Evolutionary conservation across 768 basidiomycete species (phyloP), one percentile per base, ranked within the genome.

Genomic region (Macrolepiota fuliginosa): DNA sequence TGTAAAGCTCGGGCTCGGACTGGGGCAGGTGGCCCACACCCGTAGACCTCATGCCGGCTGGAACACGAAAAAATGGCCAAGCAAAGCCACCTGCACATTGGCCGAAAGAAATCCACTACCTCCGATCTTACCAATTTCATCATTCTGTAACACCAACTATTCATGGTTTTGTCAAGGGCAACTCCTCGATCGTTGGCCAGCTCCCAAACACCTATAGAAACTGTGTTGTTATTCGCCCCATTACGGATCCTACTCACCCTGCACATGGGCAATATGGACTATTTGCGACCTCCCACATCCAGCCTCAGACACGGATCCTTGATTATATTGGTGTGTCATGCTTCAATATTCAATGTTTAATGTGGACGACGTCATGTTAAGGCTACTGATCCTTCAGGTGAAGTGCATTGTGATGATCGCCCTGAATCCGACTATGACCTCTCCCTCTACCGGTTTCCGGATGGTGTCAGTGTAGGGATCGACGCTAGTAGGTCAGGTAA

Each of bases 391-490:
- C 45, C 52, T 15, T 67, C 50, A 81, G 94, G 94, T 25, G 85
- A 95, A 70, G 80, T 96, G 19, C 95, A 98, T 70, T 85, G 85
- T 66, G 86, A 94, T 64, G 84, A 85, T 45, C 83, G 91, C 56
- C 79, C 78, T 25, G 74, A 81, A 35, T 90, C 90, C n/a, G 88
- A 96, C 72, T 96, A 96, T 70, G 95, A 96, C 73, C 77, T 96
- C 25, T 93, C 88, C 13, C 80, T 96, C n/a, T 78, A 83, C 70
- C 88, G 86, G 37, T 74, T 81, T 54, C 73, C 77, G 60, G 77
- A 80, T 55, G 85, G 84, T 7, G 69, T 82, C 42, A 88, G 78
- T 67, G 82, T 95, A 19, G 94, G 93, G 1, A 79, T 91, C 42
- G 94, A 97, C 70, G 93, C 94, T 19, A 77, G 78, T 29, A 65